phyloP scores from a whole-genome alignment of 2,329 filamentous ascomycete species.

The Paecilomyces sp. region DNA sequence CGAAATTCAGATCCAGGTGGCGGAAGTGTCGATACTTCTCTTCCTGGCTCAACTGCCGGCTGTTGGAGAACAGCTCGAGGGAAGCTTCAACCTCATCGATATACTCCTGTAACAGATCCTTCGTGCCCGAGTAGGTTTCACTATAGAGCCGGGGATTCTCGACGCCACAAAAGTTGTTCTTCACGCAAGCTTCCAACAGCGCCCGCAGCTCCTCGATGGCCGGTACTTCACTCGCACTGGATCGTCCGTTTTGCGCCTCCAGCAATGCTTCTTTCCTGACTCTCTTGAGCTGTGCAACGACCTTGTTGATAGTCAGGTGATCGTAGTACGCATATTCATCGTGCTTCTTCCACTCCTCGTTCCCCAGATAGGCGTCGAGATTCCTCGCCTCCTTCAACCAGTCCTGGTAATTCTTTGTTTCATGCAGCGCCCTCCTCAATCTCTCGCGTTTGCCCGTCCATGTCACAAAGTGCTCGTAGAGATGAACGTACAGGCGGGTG shows the following conservation, averaged over 20 bases:
- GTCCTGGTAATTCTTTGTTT: constrained; percentile 67
- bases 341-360: constrained; percentile 44
- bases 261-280: constrained; percentile 33
- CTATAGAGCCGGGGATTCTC: constrained; percentile 94
- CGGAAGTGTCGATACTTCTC: constrained; percentile 80
- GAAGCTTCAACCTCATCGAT: constrained; percentile 60
- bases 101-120: constrained; percentile 83
- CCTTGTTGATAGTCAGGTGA: constrained; percentile 69
- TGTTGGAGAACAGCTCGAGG: constrained; percentile 62
- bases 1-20: constrained; percentile 82
- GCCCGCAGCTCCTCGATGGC: constrained; percentile 68
- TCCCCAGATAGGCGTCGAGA: constrained; percentile 74
- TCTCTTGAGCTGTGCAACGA: constrained; percentile 63
- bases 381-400: constrained; percentile 76
- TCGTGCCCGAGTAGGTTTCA: constrained; percentile 97
- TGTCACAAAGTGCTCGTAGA: constrained; percentile 85
- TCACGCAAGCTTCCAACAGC: constrained; percentile 82
- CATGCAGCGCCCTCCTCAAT: constrained; percentile 63
- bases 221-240: constrained; percentile 29
- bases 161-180: constrained; percentile 94
- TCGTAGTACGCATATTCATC: constrained; percentile 75
- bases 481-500: constrained; percentile 80
- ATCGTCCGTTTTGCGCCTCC: constrained; percentile 20
- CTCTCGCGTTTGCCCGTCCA: constrained; percentile 75
- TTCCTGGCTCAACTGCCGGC: constrained; percentile 59